These are phyloP conservation scores for Trypanosoma mega DNA, from an alignment of 208 protist species.

Conservation along the genomic window DNA sequence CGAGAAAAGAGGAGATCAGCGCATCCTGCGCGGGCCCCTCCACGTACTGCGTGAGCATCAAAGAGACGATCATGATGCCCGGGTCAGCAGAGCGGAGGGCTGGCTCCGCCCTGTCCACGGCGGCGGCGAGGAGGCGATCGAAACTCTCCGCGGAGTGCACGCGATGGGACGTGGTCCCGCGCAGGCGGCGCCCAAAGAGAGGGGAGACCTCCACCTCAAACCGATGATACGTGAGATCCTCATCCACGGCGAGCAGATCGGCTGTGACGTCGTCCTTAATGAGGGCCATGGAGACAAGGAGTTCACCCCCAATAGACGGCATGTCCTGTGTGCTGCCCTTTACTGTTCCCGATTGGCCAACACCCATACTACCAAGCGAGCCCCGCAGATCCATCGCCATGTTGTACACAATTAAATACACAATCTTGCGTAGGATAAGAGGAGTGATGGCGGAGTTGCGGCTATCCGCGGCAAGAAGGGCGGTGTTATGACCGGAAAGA, in stretches of 20 bases:
- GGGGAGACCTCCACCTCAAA: slow-evolving; percentile 66
- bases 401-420: slow-evolving; percentile 45
- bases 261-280: slow-evolving; percentile 72
- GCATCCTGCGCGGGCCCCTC: slow-evolving; percentile 47
- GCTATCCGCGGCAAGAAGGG: slow-evolving; percentile 67
- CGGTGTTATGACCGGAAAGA: slow-evolving; percentile 53
- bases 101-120: slow-evolving; percentile 68
- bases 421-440: slow-evolving; percentile 67
- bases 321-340: no score
- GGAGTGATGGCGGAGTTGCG: slow-evolving; percentile 68
- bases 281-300: slow-evolving; percentile 73
- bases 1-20: slow-evolving; percentile 63
- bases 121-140: slow-evolving; percentile 57
- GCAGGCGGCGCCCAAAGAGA: slow-evolving; percentile 47
- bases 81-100: slow-evolving; percentile 66
- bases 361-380: no score
- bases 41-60: slow-evolving; percentile 52
- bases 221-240: slow-evolving; percentile 43
- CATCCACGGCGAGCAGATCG: slow-evolving; percentile 60
- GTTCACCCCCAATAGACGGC: slow-evolving; percentile 34
- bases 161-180: slow-evolving; percentile 46
- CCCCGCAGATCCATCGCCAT: slow-evolving; percentile 24
- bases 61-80: slow-evolving; percentile 74
- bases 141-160: slow-evolving; percentile 58
- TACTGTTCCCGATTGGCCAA: no score